These are phyloP conservation scores for Penicillium frequentans DNA, from an alignment of 2,329 filamentous ascomycete species.

Conservation along the genomic window DNA sequence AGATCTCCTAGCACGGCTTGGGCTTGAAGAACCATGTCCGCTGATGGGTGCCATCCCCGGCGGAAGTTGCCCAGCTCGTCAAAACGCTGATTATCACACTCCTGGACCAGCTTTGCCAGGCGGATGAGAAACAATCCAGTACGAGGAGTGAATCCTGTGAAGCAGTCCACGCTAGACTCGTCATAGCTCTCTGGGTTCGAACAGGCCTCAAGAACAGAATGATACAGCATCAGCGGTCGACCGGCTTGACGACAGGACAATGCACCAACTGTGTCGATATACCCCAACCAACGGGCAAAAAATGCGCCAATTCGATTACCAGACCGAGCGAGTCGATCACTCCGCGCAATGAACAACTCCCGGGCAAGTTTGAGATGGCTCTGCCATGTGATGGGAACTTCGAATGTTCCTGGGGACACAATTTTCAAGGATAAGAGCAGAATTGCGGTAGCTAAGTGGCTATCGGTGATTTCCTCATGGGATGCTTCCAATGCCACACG, in stretches of 20 bases:
- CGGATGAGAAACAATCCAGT: constrained; percentile 70
- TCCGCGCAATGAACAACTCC: constrained; percentile 69
- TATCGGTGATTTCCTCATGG: constrained; percentile 65
- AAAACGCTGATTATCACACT: constrained; percentile 67
- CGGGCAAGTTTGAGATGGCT: constrained; percentile 74
- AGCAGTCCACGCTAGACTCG: constrained; percentile 73
- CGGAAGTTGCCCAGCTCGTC: constrained; percentile 53
- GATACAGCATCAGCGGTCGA: constrained; percentile 55
- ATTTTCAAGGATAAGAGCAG: constrained; percentile 84
- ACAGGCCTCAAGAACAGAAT: constrained; percentile 43
- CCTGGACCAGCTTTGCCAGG: constrained; percentile 68
- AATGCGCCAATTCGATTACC: constrained; percentile 67
- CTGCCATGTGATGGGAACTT: constrained; percentile 78
- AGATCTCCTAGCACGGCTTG: constrained; percentile 62
- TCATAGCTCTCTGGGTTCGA: constrained; percentile 57
- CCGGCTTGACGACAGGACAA: constrained; percentile 61
- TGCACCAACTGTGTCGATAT: constrained; percentile 76
- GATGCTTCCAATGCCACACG: constrained; percentile 65
- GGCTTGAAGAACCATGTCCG: constrained; percentile 57
- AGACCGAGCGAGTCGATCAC: constrained; percentile 56
- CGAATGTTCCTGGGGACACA: constrained; percentile 77
- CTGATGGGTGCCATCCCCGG: constrained; percentile 59
- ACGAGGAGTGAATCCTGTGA: constrained; percentile 73
- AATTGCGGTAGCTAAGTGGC: constrained; percentile 76
- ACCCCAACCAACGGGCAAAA: constrained; percentile 78